Percentiles rank a stretch among this genome's conserved stretches.
Conservation (phyloP, 371 early-diverging fungal genomes). For the Nosema muscidifuracis region DNA sequence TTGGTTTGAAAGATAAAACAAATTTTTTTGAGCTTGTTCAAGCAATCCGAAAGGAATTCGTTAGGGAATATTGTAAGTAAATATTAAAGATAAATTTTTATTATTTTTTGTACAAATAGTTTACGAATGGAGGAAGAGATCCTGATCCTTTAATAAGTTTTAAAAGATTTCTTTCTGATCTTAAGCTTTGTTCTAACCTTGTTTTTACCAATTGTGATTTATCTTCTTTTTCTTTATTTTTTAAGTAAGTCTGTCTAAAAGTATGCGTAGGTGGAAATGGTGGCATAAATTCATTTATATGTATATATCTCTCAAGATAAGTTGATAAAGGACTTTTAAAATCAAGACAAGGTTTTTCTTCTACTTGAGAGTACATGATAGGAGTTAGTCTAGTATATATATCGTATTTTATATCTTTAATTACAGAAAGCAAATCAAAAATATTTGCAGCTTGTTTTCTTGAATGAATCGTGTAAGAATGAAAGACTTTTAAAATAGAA, state of each 20-base stretch:
- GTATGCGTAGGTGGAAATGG: conserved; percentile 62
- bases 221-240: conserved; percentile 38
- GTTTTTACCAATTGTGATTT: conserved; percentile 53
- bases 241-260: conserved; percentile 54
- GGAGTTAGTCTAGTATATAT: neutral
- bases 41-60: conserved; percentile 30
- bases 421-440: neutral
- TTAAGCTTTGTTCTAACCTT: conserved; percentile 59
- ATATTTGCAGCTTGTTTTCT: neutral
- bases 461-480: neutral
- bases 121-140: conserved; percentile 43
- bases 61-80: conserved; percentile 23
- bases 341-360: neutral
- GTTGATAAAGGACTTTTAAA: conserved; percentile 49
- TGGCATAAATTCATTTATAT: conserved; percentile 63
- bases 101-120: conserved; percentile 43
- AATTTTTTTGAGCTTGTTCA: conserved; percentile 36
- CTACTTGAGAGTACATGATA: neutral
- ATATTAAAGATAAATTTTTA: neutral
- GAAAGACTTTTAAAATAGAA: conserved; percentile 20
- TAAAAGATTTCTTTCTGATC: conserved; percentile 57
- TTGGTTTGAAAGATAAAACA: conserved; percentile 5
- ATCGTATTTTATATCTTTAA: neutral
- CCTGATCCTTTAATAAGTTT: conserved; percentile 46
- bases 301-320: conserved; percentile 54